phyloP scores from a whole-genome alignment of 257 asterid species.

The Nyctanthes arbortristis region DNA sequence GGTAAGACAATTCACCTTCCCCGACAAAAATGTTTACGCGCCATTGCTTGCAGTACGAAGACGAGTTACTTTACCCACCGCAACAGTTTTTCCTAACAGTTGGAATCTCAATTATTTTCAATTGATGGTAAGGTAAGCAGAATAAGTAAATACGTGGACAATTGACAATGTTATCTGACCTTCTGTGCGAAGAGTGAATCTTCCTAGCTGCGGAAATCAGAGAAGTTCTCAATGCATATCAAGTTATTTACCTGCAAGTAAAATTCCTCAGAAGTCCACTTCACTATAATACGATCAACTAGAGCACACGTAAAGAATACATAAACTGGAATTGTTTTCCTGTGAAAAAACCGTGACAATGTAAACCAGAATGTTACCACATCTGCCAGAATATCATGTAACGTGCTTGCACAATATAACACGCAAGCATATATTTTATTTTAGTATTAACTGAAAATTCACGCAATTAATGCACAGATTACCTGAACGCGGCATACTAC shows the following conservation, averaged over 20 bases:
- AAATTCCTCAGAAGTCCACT: constrained; percentile 9
- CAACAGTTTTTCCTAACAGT: constrained; percentile 65
- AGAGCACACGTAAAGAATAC: neutral
- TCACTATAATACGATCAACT: neutral
- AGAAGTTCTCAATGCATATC: constrained; percentile 78
- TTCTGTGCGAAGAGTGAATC: constrained; percentile 93
- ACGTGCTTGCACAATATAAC: neutral
- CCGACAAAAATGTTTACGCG: constrained; percentile 27
- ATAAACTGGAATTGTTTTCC: neutral
- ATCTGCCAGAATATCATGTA: neutral
- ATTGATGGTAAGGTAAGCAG: constrained; percentile 3
- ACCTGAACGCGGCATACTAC: constrained; percentile 87
- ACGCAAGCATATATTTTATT: neutral
- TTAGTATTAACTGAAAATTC: neutral
- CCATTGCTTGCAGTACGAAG: constrained; percentile 31
- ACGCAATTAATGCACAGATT: constrained; percentile 10
- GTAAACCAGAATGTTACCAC: neutral
- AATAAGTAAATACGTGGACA: neutral
- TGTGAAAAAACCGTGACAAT: neutral
- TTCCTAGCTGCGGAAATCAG: constrained; percentile 78
- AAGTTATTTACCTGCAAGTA: constrained; percentile 61
- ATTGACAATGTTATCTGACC: constrained; percentile 37
- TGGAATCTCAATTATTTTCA: neutral
- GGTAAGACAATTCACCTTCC: constrained; percentile 34
- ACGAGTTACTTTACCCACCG: constrained; percentile 57